Percentiles rank a stretch among this genome's conserved stretches.
phyloP scores from a whole-genome alignment of 2,329 filamentous ascomycete genomes.

The Meredithiella fracta region DNA sequence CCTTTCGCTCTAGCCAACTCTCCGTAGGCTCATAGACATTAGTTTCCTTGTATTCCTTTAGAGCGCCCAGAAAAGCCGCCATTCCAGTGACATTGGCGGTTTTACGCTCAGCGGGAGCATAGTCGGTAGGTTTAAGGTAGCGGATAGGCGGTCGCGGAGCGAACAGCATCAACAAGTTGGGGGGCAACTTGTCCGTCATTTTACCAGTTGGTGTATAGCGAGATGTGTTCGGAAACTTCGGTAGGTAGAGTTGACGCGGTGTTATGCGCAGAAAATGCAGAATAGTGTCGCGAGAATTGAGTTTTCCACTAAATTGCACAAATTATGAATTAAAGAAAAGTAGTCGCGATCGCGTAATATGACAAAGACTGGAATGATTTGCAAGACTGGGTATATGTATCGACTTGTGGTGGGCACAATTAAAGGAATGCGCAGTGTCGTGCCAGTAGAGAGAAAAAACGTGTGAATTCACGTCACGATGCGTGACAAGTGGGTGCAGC shows the following conservation, averaged over 20 bases:
- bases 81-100: conserved; percentile 59
- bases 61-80: conserved; percentile 54
- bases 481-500: conserved; percentile 6
- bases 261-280: neutral
- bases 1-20: conserved; percentile 79
- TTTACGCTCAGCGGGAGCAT: conserved; percentile 65
- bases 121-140: conserved; percentile 71
- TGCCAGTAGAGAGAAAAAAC: conserved; percentile 3
- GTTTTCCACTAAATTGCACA: neutral
- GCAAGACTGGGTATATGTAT: neutral
- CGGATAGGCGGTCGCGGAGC: conserved; percentile 82
- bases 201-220: conserved; percentile 17
- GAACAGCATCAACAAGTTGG: conserved; percentile 84
- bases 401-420: neutral
- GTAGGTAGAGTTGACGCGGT: neutral
- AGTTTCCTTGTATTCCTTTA: conserved; percentile 63
- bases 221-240: neutral
- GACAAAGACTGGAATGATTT: neutral
- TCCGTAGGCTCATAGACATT: conserved; percentile 69
- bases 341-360: neutral
- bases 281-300: neutral
- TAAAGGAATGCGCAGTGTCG: neutral
- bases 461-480: conserved; percentile 8
- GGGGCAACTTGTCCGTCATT: conserved; percentile 96
- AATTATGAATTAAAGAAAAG: neutral